Percentiles rank a stretch among this genome's conserved stretches.
phyloP scores from a whole-genome alignment of 441 rosid genomes.

The Rhodomyrtus psidioides region DNA sequence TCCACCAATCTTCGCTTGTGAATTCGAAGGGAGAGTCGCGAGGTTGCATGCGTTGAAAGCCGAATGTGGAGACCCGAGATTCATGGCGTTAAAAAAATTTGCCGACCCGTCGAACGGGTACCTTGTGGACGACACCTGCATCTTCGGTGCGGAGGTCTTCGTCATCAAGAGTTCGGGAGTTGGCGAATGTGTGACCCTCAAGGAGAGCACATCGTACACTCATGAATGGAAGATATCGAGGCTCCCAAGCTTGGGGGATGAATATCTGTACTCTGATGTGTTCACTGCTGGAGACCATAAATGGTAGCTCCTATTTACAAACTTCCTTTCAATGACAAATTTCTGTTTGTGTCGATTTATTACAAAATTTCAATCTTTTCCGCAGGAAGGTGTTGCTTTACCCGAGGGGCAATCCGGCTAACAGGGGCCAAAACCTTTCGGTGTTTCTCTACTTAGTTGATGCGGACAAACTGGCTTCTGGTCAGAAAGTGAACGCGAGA shows the following conservation, averaged over 20 bases:
- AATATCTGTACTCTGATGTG: not conserved
- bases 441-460: no score
- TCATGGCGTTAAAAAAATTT: not conserved
- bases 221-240: not conserved
- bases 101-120: not conserved
- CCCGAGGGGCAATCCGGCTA: no score
- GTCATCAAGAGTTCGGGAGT: not conserved
- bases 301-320: no score
- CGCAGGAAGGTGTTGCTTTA: no score
- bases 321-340: no score
- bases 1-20: not conserved
- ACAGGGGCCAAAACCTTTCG: no score
- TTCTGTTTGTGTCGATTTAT: no score
- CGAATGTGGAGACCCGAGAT: not conserved
- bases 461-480: no score
- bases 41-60: not conserved
- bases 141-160: not conserved
- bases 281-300: not conserved
- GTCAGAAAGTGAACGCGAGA: no score
- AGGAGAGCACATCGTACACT: no score
- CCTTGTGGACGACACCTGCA: not conserved
- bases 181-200: no score
- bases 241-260: not conserved
- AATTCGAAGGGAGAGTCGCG: not conserved
- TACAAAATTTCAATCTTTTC: no score